These are phyloP conservation scores for Agroathelia rolfsii DNA, from an alignment of 1,284 basidiomycete genomes.

Conservation along the genomic window DNA sequence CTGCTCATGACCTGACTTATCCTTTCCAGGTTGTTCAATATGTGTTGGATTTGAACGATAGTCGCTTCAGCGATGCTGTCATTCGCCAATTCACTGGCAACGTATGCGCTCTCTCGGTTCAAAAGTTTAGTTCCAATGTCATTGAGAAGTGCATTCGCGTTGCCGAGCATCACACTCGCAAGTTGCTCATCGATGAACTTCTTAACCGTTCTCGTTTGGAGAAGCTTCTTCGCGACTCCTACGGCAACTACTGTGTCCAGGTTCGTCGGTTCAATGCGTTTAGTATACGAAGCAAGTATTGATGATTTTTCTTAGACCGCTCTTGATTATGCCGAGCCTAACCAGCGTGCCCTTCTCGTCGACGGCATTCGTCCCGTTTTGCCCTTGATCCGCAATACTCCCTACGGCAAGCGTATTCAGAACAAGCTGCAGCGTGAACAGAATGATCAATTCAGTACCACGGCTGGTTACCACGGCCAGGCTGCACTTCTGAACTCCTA, in stretches of 20 bases:
- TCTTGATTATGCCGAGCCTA: conserved; percentile 88
- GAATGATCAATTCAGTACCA: conserved; percentile 52
- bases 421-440: conserved; percentile 93
- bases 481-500: conserved; percentile 51
- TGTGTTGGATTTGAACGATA: conserved; percentile 96
- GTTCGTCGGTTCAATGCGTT: conserved; percentile 29
- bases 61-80: conserved; percentile 93
- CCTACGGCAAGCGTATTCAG: conserved; percentile 96
- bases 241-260: conserved; percentile 92
- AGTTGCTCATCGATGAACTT: conserved; percentile 92
- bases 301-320: conserved; percentile 83
- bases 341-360: conserved; percentile 77
- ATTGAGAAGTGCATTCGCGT: conserved; percentile 98
- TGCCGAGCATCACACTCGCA: conserved; percentile 88
- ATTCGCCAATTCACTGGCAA: conserved; percentile 98
- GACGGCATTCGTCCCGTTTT: conserved; percentile 96
- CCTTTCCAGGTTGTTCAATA: conserved; percentile 79
- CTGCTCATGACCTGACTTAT: conserved; percentile 3
- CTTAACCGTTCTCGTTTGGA: conserved; percentile 92
- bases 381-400: conserved; percentile 92
- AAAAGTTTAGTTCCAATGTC: conserved; percentile 96
- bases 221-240: conserved; percentile 90
- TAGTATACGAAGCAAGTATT: too few species aligned
- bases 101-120: conserved; percentile 94
- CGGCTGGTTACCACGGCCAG: conserved; percentile 41